Base-by-base conservation (phyloP, 805 yeast species). In the Tetrapisispora iriomotensis region DNA sequence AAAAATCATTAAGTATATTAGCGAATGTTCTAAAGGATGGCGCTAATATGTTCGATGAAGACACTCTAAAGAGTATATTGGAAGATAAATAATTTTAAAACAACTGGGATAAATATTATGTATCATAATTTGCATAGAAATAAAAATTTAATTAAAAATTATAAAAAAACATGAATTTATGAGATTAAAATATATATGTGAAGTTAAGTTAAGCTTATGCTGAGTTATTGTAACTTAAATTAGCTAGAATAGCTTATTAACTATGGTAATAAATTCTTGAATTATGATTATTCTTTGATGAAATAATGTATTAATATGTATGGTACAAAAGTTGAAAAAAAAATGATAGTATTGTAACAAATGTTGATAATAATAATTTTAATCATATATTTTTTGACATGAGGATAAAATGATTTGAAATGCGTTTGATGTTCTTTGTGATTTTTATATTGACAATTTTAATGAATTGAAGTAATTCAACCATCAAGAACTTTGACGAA, bases 401-500 rank as follows among this genome's bases (percentile, higher is more conserved):
- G n/a, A n/a, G n/a, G n/a, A n/a, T n/a, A n/a, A n/a, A n/a, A n/a
- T n/a, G n/a, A n/a, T n/a, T n/a, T n/a, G n/a, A n/a, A n/a, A n/a
- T n/a, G n/a, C 12, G 20, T 20, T 13, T 20, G 34, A 3, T 31
- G 6, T 19, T 6, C 24, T 31, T 6, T 31, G 4, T 17, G 9
- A 20, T 31, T 21, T 21, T 31, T n/a, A 13, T 18, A 8, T 29
- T 29, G 12, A 18, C 4, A 10, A 27, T 29, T 8, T 23, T 8
- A 23, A 21, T 28, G 18, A 13, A 15, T 29, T 18, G 20, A 19
- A 14, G 27, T 17, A 13, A 14, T 20, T 42, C 42, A 47, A 38
- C 51, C 95, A 23, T 33, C 36, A 44, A 88, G 79, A 45, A 79
- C 59, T 56, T 77, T 80, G 24, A 88, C 97, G 57, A 88, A 73